Percentiles rank a stretch among this genome's conserved stretches.
Conservation (phyloP, 257 asterid genomes). For the Solanum peruvianum region DNA sequence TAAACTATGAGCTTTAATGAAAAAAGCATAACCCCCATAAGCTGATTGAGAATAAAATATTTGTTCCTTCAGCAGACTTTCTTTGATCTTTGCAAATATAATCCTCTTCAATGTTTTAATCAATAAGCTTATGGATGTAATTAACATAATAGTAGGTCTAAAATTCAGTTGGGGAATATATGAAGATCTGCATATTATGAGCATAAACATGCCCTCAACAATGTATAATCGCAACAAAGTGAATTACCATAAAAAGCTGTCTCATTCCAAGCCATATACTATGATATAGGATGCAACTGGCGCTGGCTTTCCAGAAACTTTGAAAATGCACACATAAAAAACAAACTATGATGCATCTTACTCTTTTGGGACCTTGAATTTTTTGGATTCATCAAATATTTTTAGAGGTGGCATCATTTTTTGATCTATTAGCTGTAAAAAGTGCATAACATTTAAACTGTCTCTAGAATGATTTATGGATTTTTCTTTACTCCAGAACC, state of each 20-base stretch:
- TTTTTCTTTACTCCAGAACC: not conserved
- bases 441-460: not conserved
- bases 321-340: not conserved
- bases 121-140: not conserved
- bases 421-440: not conserved
- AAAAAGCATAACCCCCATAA: not conserved
- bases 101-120: not conserved
- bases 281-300: not conserved
- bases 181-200: not conserved
- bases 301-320: not conserved
- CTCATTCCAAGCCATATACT: not conserved
- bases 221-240: not conserved
- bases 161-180: not conserved
- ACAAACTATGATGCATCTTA: not conserved
- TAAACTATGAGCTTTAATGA: not conserved
- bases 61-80: not conserved
- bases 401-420: not conserved
- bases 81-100: not conserved
- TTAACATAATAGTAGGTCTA: not conserved
- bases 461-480: not conserved
- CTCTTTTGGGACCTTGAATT: not conserved
- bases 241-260: not conserved
- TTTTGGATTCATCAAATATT: not conserved
- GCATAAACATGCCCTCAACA: not conserved
- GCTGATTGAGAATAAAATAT: not conserved